phyloP scores from a whole-genome alignment of 2,329 filamentous ascomycete species.

The Fonsecaea nubica region DNA sequence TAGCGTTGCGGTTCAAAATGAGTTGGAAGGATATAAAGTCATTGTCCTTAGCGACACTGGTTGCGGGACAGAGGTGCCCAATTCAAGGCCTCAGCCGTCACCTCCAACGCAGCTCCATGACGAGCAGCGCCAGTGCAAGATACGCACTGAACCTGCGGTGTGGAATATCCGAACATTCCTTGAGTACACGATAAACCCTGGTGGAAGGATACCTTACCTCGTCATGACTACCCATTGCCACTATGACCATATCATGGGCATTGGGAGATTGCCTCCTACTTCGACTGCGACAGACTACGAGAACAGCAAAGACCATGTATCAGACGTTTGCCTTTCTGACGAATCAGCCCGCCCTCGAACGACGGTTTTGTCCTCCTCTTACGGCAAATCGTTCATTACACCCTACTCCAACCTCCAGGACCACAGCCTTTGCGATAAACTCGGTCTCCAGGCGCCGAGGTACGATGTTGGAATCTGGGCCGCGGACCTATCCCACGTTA shows the following conservation, averaged over 20 bases:
- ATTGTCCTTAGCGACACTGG: conserved; percentile 39
- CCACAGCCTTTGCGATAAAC: conserved; percentile 33
- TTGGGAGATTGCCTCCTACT: conserved; percentile 34
- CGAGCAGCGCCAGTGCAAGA: not conserved
- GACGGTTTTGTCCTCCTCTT: conserved; percentile 35
- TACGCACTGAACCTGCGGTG: conserved; percentile 10
- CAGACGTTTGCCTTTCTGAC: not conserved
- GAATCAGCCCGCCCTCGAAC: conserved; percentile 7
- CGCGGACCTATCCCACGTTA: conserved; percentile 27
- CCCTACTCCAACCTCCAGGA: conserved; percentile 37
- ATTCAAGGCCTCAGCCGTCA: not conserved
- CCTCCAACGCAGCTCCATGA: not conserved
- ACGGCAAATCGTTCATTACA: conserved; percentile 30
- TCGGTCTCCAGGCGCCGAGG: conserved; percentile 30
- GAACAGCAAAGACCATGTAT: not conserved
- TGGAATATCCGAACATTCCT: conserved; percentile 38
- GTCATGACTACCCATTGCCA: conserved; percentile 38
- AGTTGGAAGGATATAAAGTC: conserved; percentile 17
- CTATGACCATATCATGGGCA: conserved; percentile 46
- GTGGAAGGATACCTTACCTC: conserved; percentile 32
- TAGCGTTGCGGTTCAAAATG: not conserved
- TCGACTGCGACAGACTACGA: not conserved
- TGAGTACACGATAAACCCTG: conserved; percentile 35
- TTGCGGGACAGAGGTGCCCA: conserved; percentile 31
- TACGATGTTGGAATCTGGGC: conserved; percentile 36